These are phyloP conservation scores for Penicillium brevicompactum DNA, from an alignment of 2,329 filamentous ascomycete species.

Conservation along the genomic window DNA sequence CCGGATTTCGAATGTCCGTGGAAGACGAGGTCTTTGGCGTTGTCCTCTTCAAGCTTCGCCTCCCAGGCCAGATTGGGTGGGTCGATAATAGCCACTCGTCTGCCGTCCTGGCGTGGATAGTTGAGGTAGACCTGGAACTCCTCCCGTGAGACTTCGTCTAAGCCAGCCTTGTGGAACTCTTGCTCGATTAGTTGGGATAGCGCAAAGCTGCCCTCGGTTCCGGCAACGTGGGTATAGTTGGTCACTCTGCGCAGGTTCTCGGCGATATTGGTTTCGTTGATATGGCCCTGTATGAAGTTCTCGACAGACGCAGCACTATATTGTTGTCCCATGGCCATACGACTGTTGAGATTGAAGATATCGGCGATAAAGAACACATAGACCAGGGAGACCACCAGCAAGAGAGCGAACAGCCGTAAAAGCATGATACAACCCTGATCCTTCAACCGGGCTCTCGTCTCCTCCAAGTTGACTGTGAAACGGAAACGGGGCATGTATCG, in stretches of 20 bases:
- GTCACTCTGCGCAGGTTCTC: conserved; percentile 77
- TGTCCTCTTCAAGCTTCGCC: conserved; percentile 80
- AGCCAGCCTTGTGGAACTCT: conserved; percentile 69
- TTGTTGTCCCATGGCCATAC: conserved; percentile 66
- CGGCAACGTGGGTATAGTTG: conserved; percentile 84
- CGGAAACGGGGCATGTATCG: conserved; percentile 47
- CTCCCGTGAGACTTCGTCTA: conserved; percentile 77
- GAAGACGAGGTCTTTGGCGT: conserved; percentile 76
- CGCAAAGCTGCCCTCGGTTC: conserved; percentile 89
- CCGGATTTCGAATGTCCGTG: conserved; percentile 88
- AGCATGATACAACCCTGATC: conserved; percentile 66
- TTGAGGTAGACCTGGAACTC: conserved; percentile 90
- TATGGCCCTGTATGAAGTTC: conserved; percentile 69
- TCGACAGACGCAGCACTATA: conserved; percentile 85
- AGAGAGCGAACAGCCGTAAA: conserved; percentile 71
- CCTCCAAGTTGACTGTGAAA: conserved; percentile 42
- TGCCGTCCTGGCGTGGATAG: conserved; percentile 76
- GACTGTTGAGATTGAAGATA: conserved; percentile 70
- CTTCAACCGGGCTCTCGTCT: conserved; percentile 38
- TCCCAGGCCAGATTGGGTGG: conserved; percentile 71
- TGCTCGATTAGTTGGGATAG: conserved; percentile 82
- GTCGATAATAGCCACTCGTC: conserved; percentile 78
- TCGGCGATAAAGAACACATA: conserved; percentile 87
- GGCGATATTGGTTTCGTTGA: conserved; percentile 70
- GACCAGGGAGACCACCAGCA: conserved; percentile 74